Evolutionary conservation across 306 rosid genomes (phyloP).

Genomic region (Fragaria ananassa): DNA sequence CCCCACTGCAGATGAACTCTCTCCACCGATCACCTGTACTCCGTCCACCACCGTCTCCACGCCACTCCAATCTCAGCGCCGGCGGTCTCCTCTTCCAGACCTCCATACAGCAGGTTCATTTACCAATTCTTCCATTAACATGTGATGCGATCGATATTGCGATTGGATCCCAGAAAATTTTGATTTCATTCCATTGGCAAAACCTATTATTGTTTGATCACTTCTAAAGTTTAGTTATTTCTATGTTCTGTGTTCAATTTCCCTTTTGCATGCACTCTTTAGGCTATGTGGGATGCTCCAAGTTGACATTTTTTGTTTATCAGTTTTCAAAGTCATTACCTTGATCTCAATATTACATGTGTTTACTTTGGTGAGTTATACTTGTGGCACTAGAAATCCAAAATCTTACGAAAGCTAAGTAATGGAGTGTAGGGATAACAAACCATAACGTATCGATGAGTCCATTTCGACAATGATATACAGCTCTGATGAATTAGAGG

Average conservation of each 20-base stretch:
- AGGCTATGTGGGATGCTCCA: background rate
- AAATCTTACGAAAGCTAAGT: slow-evolving; percentile 43
- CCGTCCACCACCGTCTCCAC: background rate
- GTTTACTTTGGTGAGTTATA: background rate
- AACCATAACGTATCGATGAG: slow-evolving; percentile 21
- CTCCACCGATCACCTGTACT: background rate
- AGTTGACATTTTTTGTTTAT: background rate
- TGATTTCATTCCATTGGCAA: background rate
- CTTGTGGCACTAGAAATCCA: slow-evolving; percentile 5
- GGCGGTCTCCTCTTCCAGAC: background rate
- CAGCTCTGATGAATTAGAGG: slow-evolving; percentile 7
- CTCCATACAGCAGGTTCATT: background rate
- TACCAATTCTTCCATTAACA: background rate
- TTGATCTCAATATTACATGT: background rate
- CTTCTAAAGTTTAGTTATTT: background rate
- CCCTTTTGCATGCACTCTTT: background rate
- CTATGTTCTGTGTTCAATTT: background rate
- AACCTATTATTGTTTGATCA: background rate
- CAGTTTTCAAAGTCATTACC: background rate
- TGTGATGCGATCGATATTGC: background rate
- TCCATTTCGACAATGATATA: background rate
- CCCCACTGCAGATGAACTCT: background rate
- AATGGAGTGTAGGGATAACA: slow-evolving; percentile 23
- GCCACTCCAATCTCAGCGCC: background rate
- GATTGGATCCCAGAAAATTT: background rate